These are phyloP conservation scores for Xylaria sp. DNA, from an alignment of 2,329 filamentous ascomycete species.

Conservation along the genomic window DNA sequence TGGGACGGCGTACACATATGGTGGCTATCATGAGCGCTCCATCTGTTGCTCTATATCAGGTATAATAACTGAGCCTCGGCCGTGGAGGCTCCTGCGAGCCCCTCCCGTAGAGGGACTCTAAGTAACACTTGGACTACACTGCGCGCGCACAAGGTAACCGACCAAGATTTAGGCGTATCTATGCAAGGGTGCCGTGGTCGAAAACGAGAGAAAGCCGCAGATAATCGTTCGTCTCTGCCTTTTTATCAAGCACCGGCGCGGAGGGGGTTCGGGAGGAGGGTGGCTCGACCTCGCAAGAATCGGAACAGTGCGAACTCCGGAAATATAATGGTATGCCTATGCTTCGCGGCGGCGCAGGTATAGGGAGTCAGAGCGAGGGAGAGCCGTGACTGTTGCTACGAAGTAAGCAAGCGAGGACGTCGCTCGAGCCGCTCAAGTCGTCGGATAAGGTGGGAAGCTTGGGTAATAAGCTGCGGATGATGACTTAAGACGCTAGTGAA, in stretches of 20 bases:
- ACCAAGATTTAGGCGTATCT: background rate
- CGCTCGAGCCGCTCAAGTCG: background rate
- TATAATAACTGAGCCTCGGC: constrained; percentile 19
- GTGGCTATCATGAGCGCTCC: constrained; percentile 67
- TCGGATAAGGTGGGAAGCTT: background rate
- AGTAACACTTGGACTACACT: constrained; percentile 3
- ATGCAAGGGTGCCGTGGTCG: background rate
- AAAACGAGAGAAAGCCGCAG: background rate
- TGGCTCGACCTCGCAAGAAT: background rate
- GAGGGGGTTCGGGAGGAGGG: background rate
- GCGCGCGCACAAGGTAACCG: background rate
- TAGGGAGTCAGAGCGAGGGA: background rate
- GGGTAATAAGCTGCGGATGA: background rate
- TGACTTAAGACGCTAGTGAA: background rate
- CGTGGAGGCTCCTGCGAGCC: background rate
- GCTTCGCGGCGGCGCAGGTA: constrained; percentile 4
- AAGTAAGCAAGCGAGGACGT: background rate
- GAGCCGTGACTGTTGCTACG: background rate
- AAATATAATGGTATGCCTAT: background rate
- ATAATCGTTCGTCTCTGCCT: background rate
- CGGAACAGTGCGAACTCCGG: background rate
- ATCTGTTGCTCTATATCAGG: constrained; percentile 29
- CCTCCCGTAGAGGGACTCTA: background rate
- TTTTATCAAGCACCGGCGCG: background rate
- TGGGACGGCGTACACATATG: constrained; percentile 60